These are phyloP conservation scores for Myotisia sp. DNA, from an alignment of 2,329 filamentous ascomycete genomes.

Conservation along the genomic window DNA sequence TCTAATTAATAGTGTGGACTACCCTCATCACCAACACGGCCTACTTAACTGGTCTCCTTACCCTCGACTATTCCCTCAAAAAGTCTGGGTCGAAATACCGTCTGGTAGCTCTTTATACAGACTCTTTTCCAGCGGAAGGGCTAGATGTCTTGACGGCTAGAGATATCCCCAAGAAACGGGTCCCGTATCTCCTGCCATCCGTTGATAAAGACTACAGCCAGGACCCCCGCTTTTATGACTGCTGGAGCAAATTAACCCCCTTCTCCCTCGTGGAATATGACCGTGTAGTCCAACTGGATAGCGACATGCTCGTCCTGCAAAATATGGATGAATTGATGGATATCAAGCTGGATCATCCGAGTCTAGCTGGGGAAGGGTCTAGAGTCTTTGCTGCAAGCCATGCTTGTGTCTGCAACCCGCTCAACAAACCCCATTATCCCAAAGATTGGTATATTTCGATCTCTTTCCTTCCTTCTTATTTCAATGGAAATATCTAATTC, in stretches of 20 bases:
- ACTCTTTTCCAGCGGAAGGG: constrained; percentile 55
- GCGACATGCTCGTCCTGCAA: constrained; percentile 67
- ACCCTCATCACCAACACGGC: constrained; percentile 71
- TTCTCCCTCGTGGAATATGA: constrained; percentile 66
- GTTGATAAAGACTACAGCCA: constrained; percentile 53
- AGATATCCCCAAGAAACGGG: constrained; percentile 53
- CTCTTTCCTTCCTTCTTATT: neutral
- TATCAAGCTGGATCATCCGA: constrained; percentile 51
- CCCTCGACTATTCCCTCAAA: constrained; percentile 63
- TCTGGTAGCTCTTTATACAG: constrained; percentile 69
- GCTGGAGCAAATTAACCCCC: constrained; percentile 73
- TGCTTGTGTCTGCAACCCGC: constrained; percentile 75
- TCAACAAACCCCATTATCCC: constrained; percentile 66
- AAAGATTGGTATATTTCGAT: constrained; percentile 50
- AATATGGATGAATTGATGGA: constrained; percentile 94
- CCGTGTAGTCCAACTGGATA: constrained; percentile 70
- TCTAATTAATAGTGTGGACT: constrained; percentile 55
- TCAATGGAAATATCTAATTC: neutral
- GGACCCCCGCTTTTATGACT: constrained; percentile 76
- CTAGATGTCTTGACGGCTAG: constrained; percentile 55
- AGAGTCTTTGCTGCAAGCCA: constrained; percentile 70
- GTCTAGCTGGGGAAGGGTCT: constrained; percentile 37
- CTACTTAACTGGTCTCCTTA: constrained; percentile 71
- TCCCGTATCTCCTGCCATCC: constrained; percentile 59
- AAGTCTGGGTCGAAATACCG: constrained; percentile 54